These are phyloP conservation scores for Aspergillus affinis DNA, from an alignment of 495 filamentous ascomycete species.

Conservation along the genomic window DNA sequence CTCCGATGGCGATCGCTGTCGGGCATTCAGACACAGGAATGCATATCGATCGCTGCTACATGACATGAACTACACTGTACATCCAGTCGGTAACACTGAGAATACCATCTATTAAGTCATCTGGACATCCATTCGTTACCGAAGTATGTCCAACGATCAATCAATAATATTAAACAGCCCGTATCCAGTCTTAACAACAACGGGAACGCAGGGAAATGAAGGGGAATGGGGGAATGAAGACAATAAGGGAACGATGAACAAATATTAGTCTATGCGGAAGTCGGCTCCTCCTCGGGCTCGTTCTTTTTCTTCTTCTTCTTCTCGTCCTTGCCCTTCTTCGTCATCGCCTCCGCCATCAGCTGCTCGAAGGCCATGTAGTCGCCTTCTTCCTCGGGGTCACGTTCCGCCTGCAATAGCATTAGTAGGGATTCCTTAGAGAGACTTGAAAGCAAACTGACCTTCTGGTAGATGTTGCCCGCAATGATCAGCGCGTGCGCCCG, in stretches of 20 bases:
- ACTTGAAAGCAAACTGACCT: conserved; percentile 54
- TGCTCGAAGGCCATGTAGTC: conserved; percentile 99
- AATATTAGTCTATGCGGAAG: not conserved
- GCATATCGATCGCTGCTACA: no score
- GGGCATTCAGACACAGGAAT: no score
- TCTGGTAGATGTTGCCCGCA: conserved; percentile 81
- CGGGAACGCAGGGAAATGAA: no score
- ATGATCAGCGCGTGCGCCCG: conserved; percentile 85
- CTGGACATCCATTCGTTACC: no score
- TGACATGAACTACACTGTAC: no score
- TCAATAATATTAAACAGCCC: no score
- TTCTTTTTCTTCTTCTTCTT: conserved; percentile 68
- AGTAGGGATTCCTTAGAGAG: not conserved
- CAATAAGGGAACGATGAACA: not conserved
- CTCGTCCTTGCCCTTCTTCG: conserved; percentile 84
- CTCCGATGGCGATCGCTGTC: not conserved
- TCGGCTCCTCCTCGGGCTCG: conserved; percentile 10
- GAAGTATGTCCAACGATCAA: no score
- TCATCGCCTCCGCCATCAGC: conserved; percentile 91
- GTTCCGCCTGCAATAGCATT: conserved; percentile 64
- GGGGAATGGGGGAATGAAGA: not conserved
- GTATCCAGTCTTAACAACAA: no score
- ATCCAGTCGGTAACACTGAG: no score
- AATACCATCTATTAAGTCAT: no score
- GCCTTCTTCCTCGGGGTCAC: conserved; percentile 93